Conservation (phyloP, 2,329 filamentous ascomycete species). For the Colletotrichum eleusines region DNA sequence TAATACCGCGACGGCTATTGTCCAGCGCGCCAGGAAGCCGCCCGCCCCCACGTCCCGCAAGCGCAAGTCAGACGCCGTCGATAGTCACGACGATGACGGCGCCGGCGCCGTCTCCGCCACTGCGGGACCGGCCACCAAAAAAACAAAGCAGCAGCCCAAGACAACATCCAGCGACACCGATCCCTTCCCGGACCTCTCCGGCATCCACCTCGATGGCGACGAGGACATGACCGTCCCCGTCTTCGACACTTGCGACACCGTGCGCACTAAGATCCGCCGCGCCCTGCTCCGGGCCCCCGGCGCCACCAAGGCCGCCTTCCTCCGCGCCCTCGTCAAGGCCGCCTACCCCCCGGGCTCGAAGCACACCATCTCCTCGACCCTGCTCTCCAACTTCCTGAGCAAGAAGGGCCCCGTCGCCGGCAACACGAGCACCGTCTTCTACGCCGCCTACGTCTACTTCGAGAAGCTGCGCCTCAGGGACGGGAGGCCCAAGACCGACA, state of each 20-base stretch:
- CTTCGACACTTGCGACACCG: conserved; percentile 69
- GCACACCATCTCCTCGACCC: conserved; percentile 55
- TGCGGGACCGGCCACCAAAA: conserved; percentile 2
- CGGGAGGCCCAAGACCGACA: conserved; percentile 63
- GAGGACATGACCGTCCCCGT: conserved; percentile 59
- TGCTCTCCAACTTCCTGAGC: conserved; percentile 62
- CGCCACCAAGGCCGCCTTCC: conserved; percentile 65
- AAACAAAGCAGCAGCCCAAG: conserved; percentile 17
- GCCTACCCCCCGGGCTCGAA: conserved; percentile 48
- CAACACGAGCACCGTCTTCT: conserved; percentile 63
- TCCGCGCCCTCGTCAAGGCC: conserved; percentile 60
- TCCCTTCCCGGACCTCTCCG: conserved; percentile 48
- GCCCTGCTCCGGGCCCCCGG: conserved; percentile 58
- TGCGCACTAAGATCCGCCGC: conserved; percentile 67
- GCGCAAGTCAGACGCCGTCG: conserved; percentile 37
- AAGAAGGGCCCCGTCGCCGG: conserved; percentile 63
- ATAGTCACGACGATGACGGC: neutral
- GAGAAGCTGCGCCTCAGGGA: conserved; percentile 68
- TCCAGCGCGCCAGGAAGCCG: conserved; percentile 19
- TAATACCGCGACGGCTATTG: conserved; percentile 10
- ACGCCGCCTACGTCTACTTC: conserved; percentile 69
- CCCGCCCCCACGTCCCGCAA: conserved; percentile 26
- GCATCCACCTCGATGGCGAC: conserved; percentile 61
- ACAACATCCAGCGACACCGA: neutral
- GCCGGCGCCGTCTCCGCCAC: conserved; percentile 1